Conservation (phyloP, 345 rosid genomes). For the Cardiospermum halicacabum region DNA sequence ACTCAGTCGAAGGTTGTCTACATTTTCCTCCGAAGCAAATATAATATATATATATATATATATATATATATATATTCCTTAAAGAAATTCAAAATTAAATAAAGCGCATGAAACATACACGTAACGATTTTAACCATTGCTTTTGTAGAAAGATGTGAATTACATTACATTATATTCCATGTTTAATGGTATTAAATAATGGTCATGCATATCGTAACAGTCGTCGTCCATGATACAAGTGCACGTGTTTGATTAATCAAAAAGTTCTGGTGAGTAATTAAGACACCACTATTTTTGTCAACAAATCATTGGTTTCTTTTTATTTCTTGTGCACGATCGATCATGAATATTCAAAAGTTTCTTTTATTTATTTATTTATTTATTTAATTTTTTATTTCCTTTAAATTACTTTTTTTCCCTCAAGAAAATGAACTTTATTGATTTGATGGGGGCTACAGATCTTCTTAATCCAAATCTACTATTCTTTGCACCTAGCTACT, state of each 20-base stretch:
- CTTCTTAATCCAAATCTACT: conserved; percentile 24
- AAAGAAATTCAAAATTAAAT: no score
- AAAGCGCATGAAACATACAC: no score
- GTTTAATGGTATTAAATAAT: no score
- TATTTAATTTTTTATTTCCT: background rate
- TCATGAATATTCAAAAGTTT: background rate
- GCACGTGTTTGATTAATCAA: background rate
- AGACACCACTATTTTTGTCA: background rate
- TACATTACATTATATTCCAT: no score
- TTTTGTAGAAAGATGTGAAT: no score
- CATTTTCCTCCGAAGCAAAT: no score
- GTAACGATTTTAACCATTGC: no score
- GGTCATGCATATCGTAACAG: no score
- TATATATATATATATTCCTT: no score
- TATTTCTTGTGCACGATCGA: background rate
- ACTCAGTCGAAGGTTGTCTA: no score
- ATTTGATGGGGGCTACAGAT: conserved; percentile 43
- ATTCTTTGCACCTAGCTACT: conserved; percentile 30
- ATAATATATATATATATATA: no score
- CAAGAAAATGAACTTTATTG: conserved; percentile 3
- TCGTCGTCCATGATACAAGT: no score
- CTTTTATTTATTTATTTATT: background rate
- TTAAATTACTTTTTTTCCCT: background rate
- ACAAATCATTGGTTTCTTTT: background rate
- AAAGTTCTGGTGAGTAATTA: background rate